Conservation (phyloP, 202 grass and related monocot genomes). For the Setaria italica region DNA sequence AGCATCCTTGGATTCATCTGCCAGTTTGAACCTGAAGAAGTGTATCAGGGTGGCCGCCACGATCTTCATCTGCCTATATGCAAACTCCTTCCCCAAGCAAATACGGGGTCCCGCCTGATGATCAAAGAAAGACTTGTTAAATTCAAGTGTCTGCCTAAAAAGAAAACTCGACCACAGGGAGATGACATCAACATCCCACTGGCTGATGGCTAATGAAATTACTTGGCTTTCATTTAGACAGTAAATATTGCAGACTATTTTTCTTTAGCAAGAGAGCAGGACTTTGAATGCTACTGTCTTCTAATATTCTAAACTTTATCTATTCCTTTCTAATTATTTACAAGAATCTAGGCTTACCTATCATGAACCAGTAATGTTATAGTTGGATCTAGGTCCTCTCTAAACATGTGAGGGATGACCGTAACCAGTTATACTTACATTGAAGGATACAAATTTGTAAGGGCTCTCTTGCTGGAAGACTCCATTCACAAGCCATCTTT, state of each 20-base stretch:
- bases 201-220: slow-evolving; percentile 3
- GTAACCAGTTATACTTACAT: slow-evolving; percentile 43
- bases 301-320: slow-evolving; percentile 13
- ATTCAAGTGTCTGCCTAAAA: slow-evolving; percentile 27
- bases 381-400: neutral
- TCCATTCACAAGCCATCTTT: slow-evolving; percentile 72
- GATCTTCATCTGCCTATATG: slow-evolving; percentile 80
- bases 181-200: neutral
- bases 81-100: slow-evolving; percentile 79
- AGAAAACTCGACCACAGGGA: neutral
- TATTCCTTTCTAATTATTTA: neutral
- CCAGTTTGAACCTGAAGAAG: slow-evolving; percentile 71
- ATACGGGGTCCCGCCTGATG: slow-evolving; percentile 60
- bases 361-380: neutral
- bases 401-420: slow-evolving; percentile 10
- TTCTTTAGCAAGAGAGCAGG: neutral
- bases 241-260: slow-evolving; percentile 3
- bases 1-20: slow-evolving; percentile 54
- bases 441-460: slow-evolving; percentile 68
- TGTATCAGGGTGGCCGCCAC: slow-evolving; percentile 55
- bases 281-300: slow-evolving; percentile 25
- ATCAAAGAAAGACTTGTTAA: slow-evolving; percentile 36
- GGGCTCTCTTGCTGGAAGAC: slow-evolving; percentile 66
- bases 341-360: neutral
- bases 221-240: neutral